A percentile compares a stretch with the other conserved stretches of the same genome.
phyloP scores from a whole-genome alignment of 768 basidiomycete species.

The Boletus pseudo-olivaceus region DNA sequence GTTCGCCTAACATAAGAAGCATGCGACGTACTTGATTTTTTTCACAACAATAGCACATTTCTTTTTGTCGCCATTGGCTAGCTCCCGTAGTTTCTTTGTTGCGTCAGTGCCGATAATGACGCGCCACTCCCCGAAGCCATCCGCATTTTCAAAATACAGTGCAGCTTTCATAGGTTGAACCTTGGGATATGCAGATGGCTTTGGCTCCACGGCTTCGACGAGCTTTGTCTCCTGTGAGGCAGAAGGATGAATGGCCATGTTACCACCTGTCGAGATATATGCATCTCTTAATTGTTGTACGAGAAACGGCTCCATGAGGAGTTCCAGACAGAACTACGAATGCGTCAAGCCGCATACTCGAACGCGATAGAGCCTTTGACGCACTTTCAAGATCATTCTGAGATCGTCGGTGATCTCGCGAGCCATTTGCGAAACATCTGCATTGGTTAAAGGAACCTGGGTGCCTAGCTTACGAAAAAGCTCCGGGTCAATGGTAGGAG shows the following conservation, averaged over 20 bases:
- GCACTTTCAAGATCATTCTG: slow-evolving; percentile 29
- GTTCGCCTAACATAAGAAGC: background rate
- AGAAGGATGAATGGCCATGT: background rate
- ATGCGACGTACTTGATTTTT: slow-evolving; percentile 56
- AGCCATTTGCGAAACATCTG: slow-evolving; percentile 16
- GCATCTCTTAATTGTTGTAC: slow-evolving; percentile 4
- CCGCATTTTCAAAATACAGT: slow-evolving; percentile 54
- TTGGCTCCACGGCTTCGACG: background rate
- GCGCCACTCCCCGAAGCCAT: slow-evolving; percentile 63
- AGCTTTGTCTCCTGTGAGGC: background rate
- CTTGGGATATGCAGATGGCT: slow-evolving; percentile 37
- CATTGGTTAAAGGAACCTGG: slow-evolving; percentile 22
- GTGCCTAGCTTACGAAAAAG: slow-evolving; percentile 31
- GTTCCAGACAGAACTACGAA: slow-evolving; percentile 24
- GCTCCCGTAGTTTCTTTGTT: slow-evolving; percentile 46
- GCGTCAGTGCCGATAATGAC: slow-evolving; percentile 56
- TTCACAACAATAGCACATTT: slow-evolving; percentile 55
- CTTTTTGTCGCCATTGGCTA: slow-evolving; percentile 42
- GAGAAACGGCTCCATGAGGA: slow-evolving; percentile 16
- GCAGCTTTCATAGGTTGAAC: slow-evolving; percentile 61
- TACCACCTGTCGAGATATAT: slow-evolving; percentile 1
- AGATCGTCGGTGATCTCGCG: slow-evolving; percentile 23
- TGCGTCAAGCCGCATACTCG: background rate
- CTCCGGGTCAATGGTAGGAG: slow-evolving; percentile 20
- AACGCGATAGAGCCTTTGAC: background rate